These are phyloP conservation scores for Glycine latifolia DNA, from an alignment of 306 rosid species.

Conservation along the genomic window DNA sequence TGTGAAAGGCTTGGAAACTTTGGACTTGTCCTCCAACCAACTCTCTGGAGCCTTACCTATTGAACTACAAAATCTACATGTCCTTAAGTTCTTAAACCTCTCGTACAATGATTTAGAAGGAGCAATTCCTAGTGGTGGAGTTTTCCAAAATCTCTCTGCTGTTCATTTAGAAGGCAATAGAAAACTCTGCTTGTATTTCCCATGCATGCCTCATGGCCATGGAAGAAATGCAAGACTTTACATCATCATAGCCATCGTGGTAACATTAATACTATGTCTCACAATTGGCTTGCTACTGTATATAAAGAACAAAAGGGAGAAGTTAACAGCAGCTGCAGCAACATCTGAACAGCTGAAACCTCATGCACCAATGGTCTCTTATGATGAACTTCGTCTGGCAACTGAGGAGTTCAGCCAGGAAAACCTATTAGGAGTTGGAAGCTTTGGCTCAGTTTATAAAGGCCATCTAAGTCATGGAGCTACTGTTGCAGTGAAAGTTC, in stretches of 20 bases:
- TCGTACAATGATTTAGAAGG: conserved; percentile 78
- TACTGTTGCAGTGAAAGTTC: conserved; percentile 71
- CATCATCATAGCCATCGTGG: conserved; percentile 36
- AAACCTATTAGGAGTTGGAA: conserved; percentile 65
- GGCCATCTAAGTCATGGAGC: conserved; percentile 59
- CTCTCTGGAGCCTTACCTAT: conserved; percentile 73
- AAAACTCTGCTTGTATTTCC: conserved; percentile 57
- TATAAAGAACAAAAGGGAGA: conserved; percentile 47
- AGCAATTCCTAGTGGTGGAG: conserved; percentile 60
- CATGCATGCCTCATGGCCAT: conserved; percentile 46
- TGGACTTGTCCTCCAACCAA: conserved; percentile 80
- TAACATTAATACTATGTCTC: conserved; percentile 48
- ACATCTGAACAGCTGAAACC: conserved; percentile 39
- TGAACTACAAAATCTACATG: conserved; percentile 56
- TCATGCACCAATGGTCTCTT: conserved; percentile 61
- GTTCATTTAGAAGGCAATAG: conserved; percentile 71
- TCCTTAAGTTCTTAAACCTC: conserved; percentile 59
- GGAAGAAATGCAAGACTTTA: conserved; percentile 36
- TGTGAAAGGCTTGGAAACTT: conserved; percentile 61
- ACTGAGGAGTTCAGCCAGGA: conserved; percentile 62
- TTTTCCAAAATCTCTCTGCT: conserved; percentile 54
- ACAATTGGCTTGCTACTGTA: conserved; percentile 48
- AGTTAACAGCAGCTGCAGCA: conserved; percentile 7
- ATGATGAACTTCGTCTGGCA: conserved; percentile 66
- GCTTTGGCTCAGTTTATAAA: conserved; percentile 75